Base-by-base conservation (phyloP, 2,329 filamentous ascomycete genomes). In the Neofusicoccum kwambonambiense region DNA sequence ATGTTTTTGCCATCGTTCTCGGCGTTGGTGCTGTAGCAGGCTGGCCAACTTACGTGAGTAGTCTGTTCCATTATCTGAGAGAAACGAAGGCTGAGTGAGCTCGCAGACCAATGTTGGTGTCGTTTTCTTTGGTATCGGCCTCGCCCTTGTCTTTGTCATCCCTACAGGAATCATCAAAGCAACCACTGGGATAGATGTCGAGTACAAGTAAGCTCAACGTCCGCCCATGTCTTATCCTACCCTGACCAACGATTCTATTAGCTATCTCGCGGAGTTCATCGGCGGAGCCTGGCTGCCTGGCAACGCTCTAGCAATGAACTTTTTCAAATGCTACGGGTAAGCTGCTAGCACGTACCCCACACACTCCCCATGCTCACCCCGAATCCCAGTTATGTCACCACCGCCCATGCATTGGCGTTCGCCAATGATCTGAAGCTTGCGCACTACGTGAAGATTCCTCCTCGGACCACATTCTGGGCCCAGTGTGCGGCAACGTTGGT, bases 401-500 rank as follows among this genome's bases (percentile, higher is more conserved):
- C 51, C 35, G 54, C 66, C 31, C 66, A 68, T 47, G 65, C 67
- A 1, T 64, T 68, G 11, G 52, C 57, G 19, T 68, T 68, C 42
- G 47, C 50, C 49, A 66, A 67, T n/a, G 70, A 72, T 49, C 58
- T 72, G 31, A 73, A 69, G 27, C 75, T 85, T 15, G 83, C 81
- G 0, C 74, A 80, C 3, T 80, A 81, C 68, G 82, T 85, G 78
- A 85, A 85, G 71, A 76, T 85, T 12, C 88, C 88, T 0, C 88
- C 87, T 13, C 81, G 86, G n/a, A 88, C 85, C n/a, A 88, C 89
- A 79, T 90, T 90, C 76, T 81, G 84, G 77, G 82, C 83, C 3
- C 88, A 90, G 73, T 82, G 89, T 4, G 83, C 88, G 1, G 87
- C 88, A 6, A 89, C 87, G 0, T 84, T 88, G 0, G 82, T 89